Base-by-base conservation (phyloP, 768 basidiomycete genomes). In the Lactifluus subvellereus region DNA sequence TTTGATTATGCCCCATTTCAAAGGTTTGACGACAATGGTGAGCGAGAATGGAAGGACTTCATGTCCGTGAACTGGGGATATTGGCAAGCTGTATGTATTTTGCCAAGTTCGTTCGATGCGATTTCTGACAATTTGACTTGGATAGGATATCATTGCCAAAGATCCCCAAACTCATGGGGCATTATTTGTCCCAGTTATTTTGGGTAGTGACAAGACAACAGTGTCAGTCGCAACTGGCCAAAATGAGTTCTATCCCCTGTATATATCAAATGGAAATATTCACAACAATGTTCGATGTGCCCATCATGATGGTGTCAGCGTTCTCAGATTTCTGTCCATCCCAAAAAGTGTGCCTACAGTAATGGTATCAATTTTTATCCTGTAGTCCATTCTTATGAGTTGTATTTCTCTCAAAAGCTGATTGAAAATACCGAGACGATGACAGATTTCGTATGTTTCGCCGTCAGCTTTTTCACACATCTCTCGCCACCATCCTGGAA, bases 291-390 rank as follows among this genome's bases (percentile, higher is more conserved):
- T 68, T 6, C 68, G 69, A 0, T 66, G 68, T 0, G 68, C 64
- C 0, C 74, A 75, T 59, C 49, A 69, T 7, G 66, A 72, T 47
- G 64, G 48, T 14, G 61, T 75, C 6, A 42, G 69, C 1, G 66
- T 67, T 0, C 48, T 74, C 3, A 71, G 59, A 1, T 74, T 74
- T 50, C 68, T 74, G 0, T 57, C 71, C 0, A 74, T 75, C 30
- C 74, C 72, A 0, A 73, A 75, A 57, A 66, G 74, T 74, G 50
- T 4, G 35, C 35, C 35, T n/a, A n/a, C n/a, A n/a, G n/a, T n/a
- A n/a, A n/a, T n/a, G n/a, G 22, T 37, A 7, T 37, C 35, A 37
- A 37, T 37, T 37, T 4, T 7, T 37, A 10, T 37, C 35, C 10
- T 7, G 6, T 37, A 37, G 10, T 37, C 10, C 3, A 3, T 37